Percentiles rank a stretch among this genome's conserved stretches.
Conservation (phyloP, 2,329 filamentous ascomycete species). For the Claviceps africana region DNA sequence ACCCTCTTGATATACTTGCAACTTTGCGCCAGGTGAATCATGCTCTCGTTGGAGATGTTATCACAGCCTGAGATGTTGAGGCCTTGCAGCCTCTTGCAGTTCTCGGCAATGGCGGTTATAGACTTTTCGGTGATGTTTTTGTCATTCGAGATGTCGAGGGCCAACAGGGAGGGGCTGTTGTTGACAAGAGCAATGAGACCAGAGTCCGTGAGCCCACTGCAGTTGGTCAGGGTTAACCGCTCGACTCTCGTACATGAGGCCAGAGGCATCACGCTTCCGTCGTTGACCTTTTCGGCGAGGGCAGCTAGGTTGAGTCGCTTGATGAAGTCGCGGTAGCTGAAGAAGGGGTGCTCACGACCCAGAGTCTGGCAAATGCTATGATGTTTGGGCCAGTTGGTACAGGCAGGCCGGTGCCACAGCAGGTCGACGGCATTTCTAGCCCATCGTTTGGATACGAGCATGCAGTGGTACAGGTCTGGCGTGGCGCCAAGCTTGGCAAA, state of each 20-base stretch:
- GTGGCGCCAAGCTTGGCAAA: conserved; percentile 71
- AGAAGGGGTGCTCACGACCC: conserved; percentile 58
- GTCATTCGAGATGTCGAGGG: conserved; percentile 77
- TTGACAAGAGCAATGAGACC: conserved; percentile 69
- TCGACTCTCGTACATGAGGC: conserved; percentile 80
- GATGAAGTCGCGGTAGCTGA: conserved; percentile 79
- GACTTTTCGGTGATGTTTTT: conserved; percentile 74
- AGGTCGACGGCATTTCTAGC: conserved; percentile 82
- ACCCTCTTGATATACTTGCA: conserved; percentile 82
- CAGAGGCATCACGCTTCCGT: conserved; percentile 76
- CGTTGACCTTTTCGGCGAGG: conserved; percentile 61
- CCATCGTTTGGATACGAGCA: conserved; percentile 93
- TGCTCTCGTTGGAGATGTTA: conserved; percentile 72
- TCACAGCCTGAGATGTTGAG: conserved; percentile 83
- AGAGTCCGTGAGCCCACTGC: conserved; percentile 67
- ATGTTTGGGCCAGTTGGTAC: conserved; percentile 74
- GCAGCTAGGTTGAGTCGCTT: conserved; percentile 82
- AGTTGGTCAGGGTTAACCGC: conserved; percentile 83
- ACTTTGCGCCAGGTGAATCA: conserved; percentile 64
- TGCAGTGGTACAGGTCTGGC: conserved; percentile 68
- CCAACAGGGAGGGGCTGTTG: conserved; percentile 68
- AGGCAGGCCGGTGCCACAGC: conserved; percentile 87
- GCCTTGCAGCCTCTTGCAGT: conserved; percentile 77
- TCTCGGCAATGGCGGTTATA: conserved; percentile 60
- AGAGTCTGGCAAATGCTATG: conserved; percentile 69